phyloP scores from a whole-genome alignment of 148 eudicot species.

The Silene uniflora region DNA sequence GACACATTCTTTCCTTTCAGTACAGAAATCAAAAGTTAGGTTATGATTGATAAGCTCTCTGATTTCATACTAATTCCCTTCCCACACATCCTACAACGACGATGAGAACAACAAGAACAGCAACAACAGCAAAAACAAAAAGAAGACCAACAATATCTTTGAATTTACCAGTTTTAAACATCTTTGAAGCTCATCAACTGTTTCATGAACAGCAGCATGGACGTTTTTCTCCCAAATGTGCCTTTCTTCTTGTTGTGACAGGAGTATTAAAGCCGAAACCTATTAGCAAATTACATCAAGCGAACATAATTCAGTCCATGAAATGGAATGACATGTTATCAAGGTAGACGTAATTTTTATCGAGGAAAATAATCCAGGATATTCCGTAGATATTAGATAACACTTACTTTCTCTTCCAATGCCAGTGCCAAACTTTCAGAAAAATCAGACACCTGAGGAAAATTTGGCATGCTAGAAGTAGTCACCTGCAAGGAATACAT shows the following conservation, averaged over 20 bases:
- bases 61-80: not conserved
- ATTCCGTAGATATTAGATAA: not conserved
- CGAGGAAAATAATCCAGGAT: not conserved
- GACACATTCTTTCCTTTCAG: too few relatives aligned
- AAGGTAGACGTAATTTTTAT: too few relatives aligned
- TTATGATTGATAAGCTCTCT: too few relatives aligned
- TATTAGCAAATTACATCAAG: constrained; percentile 26
- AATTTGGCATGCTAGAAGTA: constrained; percentile 28
- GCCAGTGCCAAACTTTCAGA: constrained; percentile 78
- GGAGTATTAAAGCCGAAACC: constrained; percentile 80
- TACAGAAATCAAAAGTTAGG: too few relatives aligned
- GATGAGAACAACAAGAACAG: too few relatives aligned
- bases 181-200: constrained; percentile 82
- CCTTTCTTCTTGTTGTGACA: constrained; percentile 86
- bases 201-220: constrained; percentile 60
- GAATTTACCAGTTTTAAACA: constrained; percentile 61
- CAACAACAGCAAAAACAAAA: too few relatives aligned
- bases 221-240: constrained; percentile 77
- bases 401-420: constrained; percentile 77
- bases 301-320: not conserved
- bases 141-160: too few relatives aligned
- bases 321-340: not conserved
- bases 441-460: constrained; percentile 36
- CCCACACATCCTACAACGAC: not conserved
- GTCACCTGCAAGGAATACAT: constrained; percentile 27